These are phyloP conservation scores for Neurospora sp. DNA, from an alignment of 495 filamentous ascomycete genomes.

Conservation along the genomic window DNA sequence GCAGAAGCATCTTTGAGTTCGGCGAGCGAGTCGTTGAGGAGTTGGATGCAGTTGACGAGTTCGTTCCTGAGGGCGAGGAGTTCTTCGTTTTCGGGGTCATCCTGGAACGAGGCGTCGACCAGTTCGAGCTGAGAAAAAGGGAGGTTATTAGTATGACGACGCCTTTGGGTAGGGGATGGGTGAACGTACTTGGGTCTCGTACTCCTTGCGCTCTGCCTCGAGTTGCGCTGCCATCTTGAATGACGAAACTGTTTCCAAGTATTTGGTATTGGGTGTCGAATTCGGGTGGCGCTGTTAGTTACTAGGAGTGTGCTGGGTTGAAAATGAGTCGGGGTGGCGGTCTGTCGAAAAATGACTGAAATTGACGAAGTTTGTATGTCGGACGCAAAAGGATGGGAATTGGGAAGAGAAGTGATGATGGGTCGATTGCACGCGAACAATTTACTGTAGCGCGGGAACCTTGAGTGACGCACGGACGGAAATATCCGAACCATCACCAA, in stretches of 20 bases:
- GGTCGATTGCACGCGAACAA: background rate
- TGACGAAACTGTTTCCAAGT: background rate
- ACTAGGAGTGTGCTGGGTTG: background rate
- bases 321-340: background rate
- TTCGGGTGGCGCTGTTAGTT: background rate
- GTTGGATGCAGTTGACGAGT: conserved; percentile 73
- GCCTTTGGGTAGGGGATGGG: background rate
- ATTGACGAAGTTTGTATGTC: background rate
- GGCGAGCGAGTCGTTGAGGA: conserved; percentile 68
- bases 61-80: conserved; percentile 69
- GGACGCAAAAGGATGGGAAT: background rate
- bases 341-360: background rate
- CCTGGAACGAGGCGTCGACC: conserved; percentile 62
- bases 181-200: conserved; percentile 60
- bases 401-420: background rate
- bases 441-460: background rate
- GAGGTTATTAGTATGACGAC: conserved; percentile 7
- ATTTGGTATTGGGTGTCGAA: background rate
- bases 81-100: conserved; percentile 75
- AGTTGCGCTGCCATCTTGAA: conserved; percentile 34
- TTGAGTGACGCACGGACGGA: background rate
- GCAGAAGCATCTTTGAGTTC: conserved; percentile 49
- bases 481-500: background rate
- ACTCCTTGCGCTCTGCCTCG: conserved; percentile 72
- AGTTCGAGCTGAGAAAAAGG: conserved; percentile 57